Conservation (phyloP, 192 early-diverging fungal genomes). For the Backusella mclennaniae region DNA sequence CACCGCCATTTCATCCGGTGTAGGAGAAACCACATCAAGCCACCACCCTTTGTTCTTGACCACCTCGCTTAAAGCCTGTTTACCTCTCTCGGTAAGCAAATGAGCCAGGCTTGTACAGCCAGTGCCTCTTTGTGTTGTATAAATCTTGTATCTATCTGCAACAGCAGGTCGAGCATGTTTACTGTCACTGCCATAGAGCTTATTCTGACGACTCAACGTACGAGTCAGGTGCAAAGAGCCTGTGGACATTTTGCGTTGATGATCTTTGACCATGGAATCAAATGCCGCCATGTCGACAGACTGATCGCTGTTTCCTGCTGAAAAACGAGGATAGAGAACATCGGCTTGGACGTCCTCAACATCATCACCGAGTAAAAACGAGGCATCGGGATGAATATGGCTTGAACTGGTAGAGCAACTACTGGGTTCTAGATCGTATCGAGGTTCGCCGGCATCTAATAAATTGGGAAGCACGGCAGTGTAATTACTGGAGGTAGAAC, state of each 20-base stretch:
- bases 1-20: conserved; percentile 52
- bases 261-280: conserved; percentile 9
- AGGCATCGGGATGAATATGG: background rate
- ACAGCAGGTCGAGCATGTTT: background rate
- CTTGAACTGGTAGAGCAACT: background rate
- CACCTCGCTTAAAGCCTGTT: conserved; percentile 33
- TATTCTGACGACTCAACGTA: background rate
- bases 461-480: background rate
- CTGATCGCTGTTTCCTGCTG: background rate
- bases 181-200: background rate
- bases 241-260: background rate
- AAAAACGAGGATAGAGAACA: background rate
- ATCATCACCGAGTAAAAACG: background rate
- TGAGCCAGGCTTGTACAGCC: background rate
- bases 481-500: conserved; percentile 2
- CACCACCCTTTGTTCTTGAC: conserved; percentile 53
- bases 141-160: background rate
- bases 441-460: background rate
- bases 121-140: background rate
- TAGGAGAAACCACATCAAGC: conserved; percentile 63
- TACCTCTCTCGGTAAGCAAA: background rate
- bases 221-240: background rate
- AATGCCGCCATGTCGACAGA: background rate
- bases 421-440: background rate
- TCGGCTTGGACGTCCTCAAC: conserved; percentile 2